A percentile compares a stretch with the other conserved stretches of the same genome.
Evolutionary conservation across 345 rosid genomes (phyloP).

Genomic region (Gynandropsis gynandra): DNA sequence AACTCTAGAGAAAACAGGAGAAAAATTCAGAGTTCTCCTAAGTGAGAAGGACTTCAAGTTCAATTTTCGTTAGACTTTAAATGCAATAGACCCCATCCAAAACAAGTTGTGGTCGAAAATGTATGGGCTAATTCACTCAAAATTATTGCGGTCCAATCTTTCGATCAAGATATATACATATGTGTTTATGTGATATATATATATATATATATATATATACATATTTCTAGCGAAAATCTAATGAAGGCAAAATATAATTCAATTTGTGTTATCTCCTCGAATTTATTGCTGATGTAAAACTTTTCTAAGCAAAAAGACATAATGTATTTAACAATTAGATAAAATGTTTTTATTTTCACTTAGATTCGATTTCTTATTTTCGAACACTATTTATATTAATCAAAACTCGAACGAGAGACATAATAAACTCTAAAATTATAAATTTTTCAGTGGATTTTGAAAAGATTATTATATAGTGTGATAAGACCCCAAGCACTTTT

Average conservation of each 20-base stretch:
- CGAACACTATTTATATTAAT: too few species aligned
- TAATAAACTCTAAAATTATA: too few species aligned
- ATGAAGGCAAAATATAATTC: not conserved
- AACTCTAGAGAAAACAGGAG: not conserved
- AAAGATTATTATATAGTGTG: too few species aligned
- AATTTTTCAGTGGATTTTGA: too few species aligned
- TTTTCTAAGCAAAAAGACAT: conserved; percentile 5
- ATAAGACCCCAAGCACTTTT: not conserved
- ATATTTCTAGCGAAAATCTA: not conserved
- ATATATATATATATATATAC: not conserved
- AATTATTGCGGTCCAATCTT: conserved; percentile 30
- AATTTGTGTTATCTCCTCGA: not conserved
- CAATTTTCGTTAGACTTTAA: conserved; percentile 19
- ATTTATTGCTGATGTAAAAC: not conserved
- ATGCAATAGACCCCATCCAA: conserved; percentile 33
- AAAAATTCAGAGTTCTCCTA: conserved; percentile 15
- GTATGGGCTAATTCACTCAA: conserved; percentile 16
- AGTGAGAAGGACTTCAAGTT: conserved; percentile 24
- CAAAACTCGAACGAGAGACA: too few species aligned
- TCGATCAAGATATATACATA: conserved; percentile 25
- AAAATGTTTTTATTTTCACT: too few species aligned
- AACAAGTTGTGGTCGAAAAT: conserved; percentile 30
- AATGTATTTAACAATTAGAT: too few species aligned
- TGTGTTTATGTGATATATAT: conserved; percentile 2
- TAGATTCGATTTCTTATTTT: too few species aligned